phyloP scores from a whole-genome alignment of 2,329 filamentous ascomycete species.

The Venturia oleaginea region DNA sequence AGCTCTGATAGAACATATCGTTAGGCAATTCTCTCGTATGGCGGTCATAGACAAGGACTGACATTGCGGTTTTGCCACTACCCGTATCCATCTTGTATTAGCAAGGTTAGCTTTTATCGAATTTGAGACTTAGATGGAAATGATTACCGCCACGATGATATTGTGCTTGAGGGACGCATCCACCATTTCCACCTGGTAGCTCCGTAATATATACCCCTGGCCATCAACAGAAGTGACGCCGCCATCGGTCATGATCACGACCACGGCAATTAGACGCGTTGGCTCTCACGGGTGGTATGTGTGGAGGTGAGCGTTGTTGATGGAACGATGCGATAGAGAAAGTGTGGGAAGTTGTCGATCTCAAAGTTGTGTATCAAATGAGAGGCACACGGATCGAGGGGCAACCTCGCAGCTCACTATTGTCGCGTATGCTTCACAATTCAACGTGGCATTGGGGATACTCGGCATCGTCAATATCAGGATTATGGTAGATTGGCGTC shows the following conservation, averaged over 20 bases:
- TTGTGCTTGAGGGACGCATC: conserved; percentile 35
- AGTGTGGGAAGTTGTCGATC: not conserved
- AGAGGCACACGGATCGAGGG: too few relatives aligned
- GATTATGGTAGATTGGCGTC: too few relatives aligned
- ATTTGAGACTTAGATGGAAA: not conserved
- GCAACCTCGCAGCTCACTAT: too few relatives aligned
- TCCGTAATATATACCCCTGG: conserved; percentile 24
- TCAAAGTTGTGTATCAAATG: too few relatives aligned
- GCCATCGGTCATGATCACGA: not conserved
- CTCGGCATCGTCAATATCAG: too few relatives aligned
- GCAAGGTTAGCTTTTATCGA: not conserved
- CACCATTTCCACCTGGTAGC: conserved; percentile 43
- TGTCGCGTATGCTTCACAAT: too few relatives aligned
- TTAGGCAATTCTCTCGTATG: not conserved
- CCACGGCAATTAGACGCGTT: not conserved
- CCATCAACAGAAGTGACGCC: not conserved
- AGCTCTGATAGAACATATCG: conserved; percentile 23
- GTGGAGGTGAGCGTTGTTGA: not conserved
- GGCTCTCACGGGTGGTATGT: not conserved
- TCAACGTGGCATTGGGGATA: too few relatives aligned
- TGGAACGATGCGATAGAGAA: not conserved
- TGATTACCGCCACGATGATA: conserved; percentile 33
- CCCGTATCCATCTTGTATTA: conserved; percentile 36
- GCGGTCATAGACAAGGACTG: not conserved
- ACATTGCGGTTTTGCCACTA: conserved; percentile 40